phyloP scores from a whole-genome alignment of 306 rosid species.

The Dryas octopetala region DNA sequence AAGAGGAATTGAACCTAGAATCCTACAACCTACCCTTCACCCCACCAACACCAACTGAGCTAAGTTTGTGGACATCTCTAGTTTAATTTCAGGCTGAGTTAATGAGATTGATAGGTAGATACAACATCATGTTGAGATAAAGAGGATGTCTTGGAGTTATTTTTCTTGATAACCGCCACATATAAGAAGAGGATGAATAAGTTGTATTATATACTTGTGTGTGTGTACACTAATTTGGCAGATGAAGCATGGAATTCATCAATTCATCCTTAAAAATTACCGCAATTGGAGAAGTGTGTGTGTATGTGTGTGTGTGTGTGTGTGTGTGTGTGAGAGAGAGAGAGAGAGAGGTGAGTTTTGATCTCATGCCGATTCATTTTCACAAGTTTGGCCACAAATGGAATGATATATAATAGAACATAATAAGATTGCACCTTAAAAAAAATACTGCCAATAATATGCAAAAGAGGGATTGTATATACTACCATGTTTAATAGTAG shows the following conservation, averaged over 20 bases:
- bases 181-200: constrained; percentile 11
- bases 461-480: constrained; percentile 30
- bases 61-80: not conserved
- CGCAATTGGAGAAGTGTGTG: not conserved
- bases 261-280: constrained; percentile 27
- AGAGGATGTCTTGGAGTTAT: constrained; percentile 6
- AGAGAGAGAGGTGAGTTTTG: not conserved
- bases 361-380: constrained; percentile 35
- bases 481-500: constrained; percentile 47
- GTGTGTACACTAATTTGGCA: not conserved
- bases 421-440: constrained; percentile 35
- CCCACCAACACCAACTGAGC: not conserved
- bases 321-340: too few species aligned
- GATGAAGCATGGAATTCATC: constrained; percentile 9
- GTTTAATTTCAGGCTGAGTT: not conserved
- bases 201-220: not conserved
- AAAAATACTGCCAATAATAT: constrained; percentile 38
- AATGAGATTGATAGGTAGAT: not conserved
- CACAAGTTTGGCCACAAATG: constrained; percentile 43
- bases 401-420: constrained; percentile 37
- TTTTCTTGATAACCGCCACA: constrained; percentile 5
- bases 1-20: constrained; percentile 2
- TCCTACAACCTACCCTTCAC: not conserved
- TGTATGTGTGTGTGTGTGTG: too few species aligned
- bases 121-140: not conserved